These are phyloP conservation scores for Aspergillus chevalieri DNA, from an alignment of 2,329 filamentous ascomycete species.

Conservation along the genomic window DNA sequence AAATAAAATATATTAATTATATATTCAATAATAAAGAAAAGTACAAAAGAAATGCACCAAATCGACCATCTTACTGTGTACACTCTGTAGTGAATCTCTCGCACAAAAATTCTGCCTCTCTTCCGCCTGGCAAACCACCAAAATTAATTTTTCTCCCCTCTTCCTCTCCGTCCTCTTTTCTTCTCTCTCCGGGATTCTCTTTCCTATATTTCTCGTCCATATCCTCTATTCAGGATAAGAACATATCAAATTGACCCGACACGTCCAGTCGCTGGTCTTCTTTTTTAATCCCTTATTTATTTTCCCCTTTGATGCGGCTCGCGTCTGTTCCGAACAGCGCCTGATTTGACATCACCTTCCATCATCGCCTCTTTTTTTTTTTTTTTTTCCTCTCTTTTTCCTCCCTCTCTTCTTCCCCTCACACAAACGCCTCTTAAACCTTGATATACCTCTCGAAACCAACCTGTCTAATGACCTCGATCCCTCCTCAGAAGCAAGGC, in stretches of 20 bases:
- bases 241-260: conserved; percentile 12
- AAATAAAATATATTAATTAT: too few relatives aligned
- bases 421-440: conserved; percentile 4
- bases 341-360: conserved; percentile 11
- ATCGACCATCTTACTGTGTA: background rate
- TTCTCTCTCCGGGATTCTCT: conserved; percentile 16
- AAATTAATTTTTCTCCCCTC: conserved; percentile 9
- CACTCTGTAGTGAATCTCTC: background rate
- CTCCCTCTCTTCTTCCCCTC: conserved; percentile 1
- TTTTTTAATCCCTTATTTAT: conserved; percentile 8
- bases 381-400: background rate
- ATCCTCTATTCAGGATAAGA: background rate
- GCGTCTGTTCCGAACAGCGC: background rate
- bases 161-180: conserved; percentile 7
- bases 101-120: conserved; percentile 6
- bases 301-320: conserved; percentile 5
- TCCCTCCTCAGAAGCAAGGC: conserved; percentile 41
- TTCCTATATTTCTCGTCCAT: conserved; percentile 8
- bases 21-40: too few relatives aligned
- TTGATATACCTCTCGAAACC: conserved; percentile 1
- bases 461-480: conserved; percentile 57
- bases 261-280: conserved; percentile 13
- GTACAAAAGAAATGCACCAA: too few relatives aligned
- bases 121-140: background rate
- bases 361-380: background rate